Evolutionary conservation across 2,329 filamentous ascomycete species (phyloP).

Genomic region (Alternaria infectoria): DNA sequence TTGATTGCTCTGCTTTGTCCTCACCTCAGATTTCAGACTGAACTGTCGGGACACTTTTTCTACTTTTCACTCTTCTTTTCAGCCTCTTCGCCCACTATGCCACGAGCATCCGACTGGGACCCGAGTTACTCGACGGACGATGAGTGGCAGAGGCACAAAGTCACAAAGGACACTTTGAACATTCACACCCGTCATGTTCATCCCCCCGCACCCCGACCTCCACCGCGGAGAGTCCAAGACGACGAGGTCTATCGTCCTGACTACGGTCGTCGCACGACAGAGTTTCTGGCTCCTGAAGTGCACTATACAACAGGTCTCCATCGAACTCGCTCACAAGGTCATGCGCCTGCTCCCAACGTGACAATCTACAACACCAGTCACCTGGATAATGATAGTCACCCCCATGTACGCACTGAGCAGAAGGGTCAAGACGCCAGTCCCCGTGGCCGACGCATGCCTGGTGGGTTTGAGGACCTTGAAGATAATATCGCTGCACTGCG

Average conservation of each 20-base stretch:
- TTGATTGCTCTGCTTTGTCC: slow-evolving; percentile 15
- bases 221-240: slow-evolving; percentile 22
- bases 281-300: slow-evolving; percentile 39
- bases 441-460: slow-evolving; percentile 42
- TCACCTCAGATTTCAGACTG: background rate
- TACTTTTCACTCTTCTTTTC: background rate
- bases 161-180: slow-evolving; percentile 18
- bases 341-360: slow-evolving; percentile 52
- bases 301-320: slow-evolving; percentile 46
- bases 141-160: slow-evolving; percentile 31
- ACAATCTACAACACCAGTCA: slow-evolving; percentile 56
- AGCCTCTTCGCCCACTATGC: slow-evolving; percentile 22
- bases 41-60: background rate
- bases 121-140: slow-evolving; percentile 31
- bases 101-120: slow-evolving; percentile 35
- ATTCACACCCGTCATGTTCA: slow-evolving; percentile 44
- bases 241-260: slow-evolving; percentile 24
- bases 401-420: slow-evolving; percentile 44
- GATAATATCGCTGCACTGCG: slow-evolving; percentile 45
- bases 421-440: slow-evolving; percentile 28
- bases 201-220: slow-evolving; percentile 13
- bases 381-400: slow-evolving; percentile 46
- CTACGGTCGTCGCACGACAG: slow-evolving; percentile 34
- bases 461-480: slow-evolving; percentile 40
- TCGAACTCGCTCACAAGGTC: slow-evolving; percentile 54